Evolutionary conservation across 441 rosid genomes (phyloP).

Genomic region (Populus trichocarpa): DNA sequence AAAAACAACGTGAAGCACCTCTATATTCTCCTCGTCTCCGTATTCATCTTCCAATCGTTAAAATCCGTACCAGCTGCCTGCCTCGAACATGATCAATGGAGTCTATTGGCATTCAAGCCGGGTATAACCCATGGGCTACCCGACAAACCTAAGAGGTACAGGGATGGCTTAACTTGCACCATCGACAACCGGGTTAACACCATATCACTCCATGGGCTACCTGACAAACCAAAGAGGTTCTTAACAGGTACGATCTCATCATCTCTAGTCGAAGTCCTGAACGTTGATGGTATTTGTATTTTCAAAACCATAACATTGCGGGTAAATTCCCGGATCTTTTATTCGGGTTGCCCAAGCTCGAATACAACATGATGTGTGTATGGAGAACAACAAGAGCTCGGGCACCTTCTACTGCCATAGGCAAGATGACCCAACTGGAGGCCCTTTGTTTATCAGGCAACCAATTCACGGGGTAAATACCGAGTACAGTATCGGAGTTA

Average conservation of each 20-base stretch:
- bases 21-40: neutral
- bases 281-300: slow-evolving; percentile 49
- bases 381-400: slow-evolving; percentile 60
- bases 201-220: slow-evolving; percentile 33
- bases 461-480: slow-evolving; percentile 57
- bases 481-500: slow-evolving; percentile 46
- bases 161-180: slow-evolving; percentile 54
- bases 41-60: slow-evolving; percentile 3
- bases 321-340: slow-evolving; percentile 57
- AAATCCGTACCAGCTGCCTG: slow-evolving; percentile 42
- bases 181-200: slow-evolving; percentile 42
- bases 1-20: neutral
- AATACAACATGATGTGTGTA: slow-evolving; percentile 29
- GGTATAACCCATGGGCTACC: slow-evolving; percentile 66
- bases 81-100: slow-evolving; percentile 59
- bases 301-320: slow-evolving; percentile 45
- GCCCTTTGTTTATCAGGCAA: slow-evolving; percentile 54
- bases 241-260: slow-evolving; percentile 69
- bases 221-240: slow-evolving; percentile 34
- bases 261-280: slow-evolving; percentile 37
- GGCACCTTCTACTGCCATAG: slow-evolving; percentile 51
- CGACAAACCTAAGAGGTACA: slow-evolving; percentile 39
- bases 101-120: slow-evolving; percentile 68
- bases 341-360: slow-evolving; percentile 44
- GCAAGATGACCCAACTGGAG: slow-evolving; percentile 35